These are phyloP conservation scores for Populus trichocarpa DNA, from an alignment of 441 rosid species.

Conservation along the genomic window DNA sequence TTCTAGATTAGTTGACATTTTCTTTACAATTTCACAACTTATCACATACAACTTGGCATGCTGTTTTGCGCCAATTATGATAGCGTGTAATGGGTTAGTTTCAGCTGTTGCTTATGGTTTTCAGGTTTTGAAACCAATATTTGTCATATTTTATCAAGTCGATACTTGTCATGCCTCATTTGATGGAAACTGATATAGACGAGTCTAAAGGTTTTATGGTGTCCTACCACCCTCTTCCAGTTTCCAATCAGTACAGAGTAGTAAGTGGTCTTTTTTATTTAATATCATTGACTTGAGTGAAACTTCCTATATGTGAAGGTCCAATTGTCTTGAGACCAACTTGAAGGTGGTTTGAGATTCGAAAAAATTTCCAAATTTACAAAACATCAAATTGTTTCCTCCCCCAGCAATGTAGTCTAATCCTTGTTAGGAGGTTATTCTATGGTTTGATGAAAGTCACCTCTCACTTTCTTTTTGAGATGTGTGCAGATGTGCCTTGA, in stretches of 20 bases:
- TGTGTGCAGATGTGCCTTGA: too few relatives aligned
- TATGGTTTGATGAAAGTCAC: too few relatives aligned
- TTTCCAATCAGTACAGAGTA: neutral
- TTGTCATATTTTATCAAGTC: neutral
- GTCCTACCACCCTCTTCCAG: too few relatives aligned
- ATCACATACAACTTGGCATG: neutral
- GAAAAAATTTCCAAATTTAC: neutral
- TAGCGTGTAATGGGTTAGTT: neutral
- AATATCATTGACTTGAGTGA: neutral
- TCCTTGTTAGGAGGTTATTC: too few relatives aligned
- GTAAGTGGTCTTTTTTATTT: neutral
- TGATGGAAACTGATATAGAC: too few relatives aligned
- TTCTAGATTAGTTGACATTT: too few relatives aligned
- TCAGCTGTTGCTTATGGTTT: neutral
- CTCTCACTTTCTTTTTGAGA: too few relatives aligned
- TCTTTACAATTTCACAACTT: too few relatives aligned
- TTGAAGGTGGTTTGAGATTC: neutral
- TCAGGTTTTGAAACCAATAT: neutral
- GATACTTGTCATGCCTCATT: neutral
- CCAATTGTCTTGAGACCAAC: neutral
- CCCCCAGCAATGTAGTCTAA: neutral
- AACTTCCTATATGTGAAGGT: neutral
- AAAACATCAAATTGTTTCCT: neutral
- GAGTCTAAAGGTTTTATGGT: too few relatives aligned
- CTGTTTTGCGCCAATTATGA: neutral